These are phyloP conservation scores for Paecilomyces sp. DNA, from an alignment of 2,329 filamentous ascomycete genomes.

Conservation along the genomic window DNA sequence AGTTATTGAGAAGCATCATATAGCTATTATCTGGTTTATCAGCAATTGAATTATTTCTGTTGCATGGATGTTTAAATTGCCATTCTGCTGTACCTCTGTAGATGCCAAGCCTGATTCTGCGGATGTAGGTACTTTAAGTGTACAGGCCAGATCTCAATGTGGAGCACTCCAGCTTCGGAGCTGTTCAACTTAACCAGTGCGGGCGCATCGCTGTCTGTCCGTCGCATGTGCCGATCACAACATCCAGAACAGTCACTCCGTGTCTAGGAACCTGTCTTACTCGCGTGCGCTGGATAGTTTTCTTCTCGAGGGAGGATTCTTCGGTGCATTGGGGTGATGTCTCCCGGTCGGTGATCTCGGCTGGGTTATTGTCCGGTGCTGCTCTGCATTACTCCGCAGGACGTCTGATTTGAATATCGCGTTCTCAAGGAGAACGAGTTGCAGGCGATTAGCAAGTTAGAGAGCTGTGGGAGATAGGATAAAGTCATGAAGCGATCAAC, in stretches of 20 bases:
- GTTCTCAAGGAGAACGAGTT: not conserved
- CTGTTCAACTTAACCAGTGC: not conserved
- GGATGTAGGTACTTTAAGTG: not conserved
- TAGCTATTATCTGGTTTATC: too few relatives aligned
- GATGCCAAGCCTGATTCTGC: not conserved
- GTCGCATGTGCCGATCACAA: conserved; percentile 4
- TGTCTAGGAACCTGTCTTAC: not conserved
- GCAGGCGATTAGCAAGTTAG: conserved; percentile 2
- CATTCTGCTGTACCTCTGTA: too few relatives aligned
- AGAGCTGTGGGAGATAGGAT: not conserved
- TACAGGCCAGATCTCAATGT: not conserved
- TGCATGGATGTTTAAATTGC: too few relatives aligned
- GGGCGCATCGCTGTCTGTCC: not conserved
- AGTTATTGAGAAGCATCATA: too few relatives aligned
- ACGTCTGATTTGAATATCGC: not conserved
- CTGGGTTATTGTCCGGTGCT: not conserved
- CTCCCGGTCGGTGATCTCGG: not conserved
- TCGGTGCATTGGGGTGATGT: not conserved
- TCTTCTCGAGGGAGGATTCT: not conserved
- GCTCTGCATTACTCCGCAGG: not conserved
- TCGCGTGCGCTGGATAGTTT: not conserved
- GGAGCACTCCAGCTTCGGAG: too few relatives aligned
- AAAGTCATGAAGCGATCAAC: conserved; percentile 17
- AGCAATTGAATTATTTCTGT: too few relatives aligned
- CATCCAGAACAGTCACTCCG: conserved; percentile 2